phyloP scores from a whole-genome alignment of 2,329 filamentous ascomycete genomes.

The Beauveria medogensis region DNA sequence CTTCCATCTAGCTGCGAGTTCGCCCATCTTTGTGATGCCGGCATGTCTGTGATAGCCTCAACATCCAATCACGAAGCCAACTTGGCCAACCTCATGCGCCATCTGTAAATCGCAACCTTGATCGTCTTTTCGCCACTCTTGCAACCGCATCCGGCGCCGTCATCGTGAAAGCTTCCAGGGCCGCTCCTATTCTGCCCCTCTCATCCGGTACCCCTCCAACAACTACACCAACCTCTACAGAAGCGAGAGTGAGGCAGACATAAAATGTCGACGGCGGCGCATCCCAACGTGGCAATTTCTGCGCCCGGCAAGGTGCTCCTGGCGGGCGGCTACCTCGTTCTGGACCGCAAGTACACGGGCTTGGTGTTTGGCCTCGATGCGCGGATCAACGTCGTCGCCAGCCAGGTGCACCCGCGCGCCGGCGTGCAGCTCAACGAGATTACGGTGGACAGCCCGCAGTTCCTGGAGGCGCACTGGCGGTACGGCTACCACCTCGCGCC shows the following conservation, averaged over 20 bases:
- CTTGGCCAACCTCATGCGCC: too few species aligned
- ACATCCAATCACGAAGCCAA: neutral
- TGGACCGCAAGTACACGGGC: constrained; percentile 79
- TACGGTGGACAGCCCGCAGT: constrained; percentile 86
- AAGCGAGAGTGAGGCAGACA: neutral
- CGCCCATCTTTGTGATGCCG: neutral
- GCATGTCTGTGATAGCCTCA: neutral
- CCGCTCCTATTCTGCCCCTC: neutral
- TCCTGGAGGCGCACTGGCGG: constrained; percentile 76
- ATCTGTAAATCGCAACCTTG: neutral
- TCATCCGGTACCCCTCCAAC: neutral
- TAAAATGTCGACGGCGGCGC: constrained; percentile 8
- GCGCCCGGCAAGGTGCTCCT: constrained; percentile 94
- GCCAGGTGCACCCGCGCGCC: constrained; percentile 48
- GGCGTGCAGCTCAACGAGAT: constrained; percentile 64
- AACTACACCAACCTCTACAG: neutral
- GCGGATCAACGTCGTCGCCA: constrained; percentile 56
- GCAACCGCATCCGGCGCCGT: neutral
- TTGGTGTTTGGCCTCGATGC: constrained; percentile 61
- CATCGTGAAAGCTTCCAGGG: neutral
- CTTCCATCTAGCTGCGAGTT: neutral
- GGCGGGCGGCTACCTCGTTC: constrained; percentile 88
- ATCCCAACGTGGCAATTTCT: constrained; percentile 56
- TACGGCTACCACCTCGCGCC: constrained; percentile 68
- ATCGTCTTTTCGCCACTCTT: neutral